A percentile compares a stretch with the other conserved stretches of the same genome.
Conservation (phyloP, 2,329 filamentous ascomycete species). For the Fusarium poae region DNA sequence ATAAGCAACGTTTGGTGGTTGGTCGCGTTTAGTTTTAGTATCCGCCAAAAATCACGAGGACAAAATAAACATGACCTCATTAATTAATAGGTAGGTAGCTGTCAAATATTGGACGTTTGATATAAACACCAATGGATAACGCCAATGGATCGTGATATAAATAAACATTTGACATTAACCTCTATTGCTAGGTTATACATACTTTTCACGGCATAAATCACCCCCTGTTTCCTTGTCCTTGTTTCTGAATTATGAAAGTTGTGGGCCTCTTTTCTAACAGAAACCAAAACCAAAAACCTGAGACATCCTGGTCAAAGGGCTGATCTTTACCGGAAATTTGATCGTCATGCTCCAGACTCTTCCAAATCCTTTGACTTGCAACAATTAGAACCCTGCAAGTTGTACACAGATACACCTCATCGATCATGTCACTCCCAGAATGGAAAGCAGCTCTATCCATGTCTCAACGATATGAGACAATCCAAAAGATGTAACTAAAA, state of each 20-base stretch:
- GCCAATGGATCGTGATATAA: neutral
- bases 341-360: slow-evolving; percentile 4
- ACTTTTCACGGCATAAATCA: neutral
- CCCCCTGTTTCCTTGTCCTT: slow-evolving; percentile 23
- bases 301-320: slow-evolving; percentile 30
- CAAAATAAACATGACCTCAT: slow-evolving; percentile 44
- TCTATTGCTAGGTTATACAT: neutral
- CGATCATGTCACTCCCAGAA: slow-evolving; percentile 41
- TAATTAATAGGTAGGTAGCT: neutral
- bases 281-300: slow-evolving; percentile 9
- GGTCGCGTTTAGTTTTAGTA: neutral
- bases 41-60: slow-evolving; percentile 37
- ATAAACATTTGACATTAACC: neutral
- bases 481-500: slow-evolving; percentile 62
- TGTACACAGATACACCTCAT: slow-evolving; percentile 14
- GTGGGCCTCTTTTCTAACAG: slow-evolving; percentile 24
- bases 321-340: slow-evolving; percentile 31
- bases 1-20: slow-evolving; percentile 23
- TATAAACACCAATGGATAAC: slow-evolving; percentile 5
- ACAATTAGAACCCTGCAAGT: slow-evolving; percentile 6
- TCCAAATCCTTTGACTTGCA: slow-evolving; percentile 8
- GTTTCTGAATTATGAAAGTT: slow-evolving; percentile 43
- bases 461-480: slow-evolving; percentile 71
- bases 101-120: neutral
- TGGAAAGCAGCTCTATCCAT: slow-evolving; percentile 69